Evolutionary conservation across 169 alveolate species (phyloP), one percentile per base, ranked within the genome.

Genomic region (Plasmodium coatneyi): DNA sequence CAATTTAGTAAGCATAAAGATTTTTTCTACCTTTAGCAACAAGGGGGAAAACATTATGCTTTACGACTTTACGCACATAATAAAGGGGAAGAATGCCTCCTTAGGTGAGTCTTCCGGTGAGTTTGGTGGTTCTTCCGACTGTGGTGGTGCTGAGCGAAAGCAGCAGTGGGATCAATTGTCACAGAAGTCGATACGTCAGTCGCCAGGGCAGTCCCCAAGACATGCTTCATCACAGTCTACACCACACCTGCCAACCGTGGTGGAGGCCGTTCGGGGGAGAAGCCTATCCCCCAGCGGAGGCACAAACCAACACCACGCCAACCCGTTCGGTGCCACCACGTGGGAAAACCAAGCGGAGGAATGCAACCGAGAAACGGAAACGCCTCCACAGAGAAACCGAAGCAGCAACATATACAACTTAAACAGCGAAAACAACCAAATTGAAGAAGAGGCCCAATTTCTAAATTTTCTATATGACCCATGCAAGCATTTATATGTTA

Each of bases 401-500:
- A 43, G n/a, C 19, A 39, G 83, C 39, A 32, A 32, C n/a, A 36
- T 78, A 39, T 78, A 78, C 52, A 28, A 81, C 34, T 14, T 81
- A 30, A 16, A 36, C 14, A 39, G 39, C 22, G 89, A 56, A 10
- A 70, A 9, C 19, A 30, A 10, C 56, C 72, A 72, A 71, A 74
- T 12, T 60, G 74, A 60, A 28, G 93, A 84, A 84, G 93, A 84
- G 41, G 71, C 49, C 5, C 74, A 84, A 5, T 6, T 84, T 46
- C 28, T 84, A 10, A 84, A 84, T 74, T 84, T 84, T 52, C 22
- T 84, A 30, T 84, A 84, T 84, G 84, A 84, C 14, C 93, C 93
- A 6, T 80, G 76, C 32, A 89, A 78, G 46, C 94, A 78, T 79
- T 60, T 89, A 79, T 79, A 70, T 89, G 90, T 32, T 19, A 89